Percentiles rank a stretch among this genome's conserved stretches.
These are phyloP conservation scores for Bolboschoenoplectus hybrid DNA, from an alignment of 202 grass and related monocot species.

Conservation along the genomic window DNA sequence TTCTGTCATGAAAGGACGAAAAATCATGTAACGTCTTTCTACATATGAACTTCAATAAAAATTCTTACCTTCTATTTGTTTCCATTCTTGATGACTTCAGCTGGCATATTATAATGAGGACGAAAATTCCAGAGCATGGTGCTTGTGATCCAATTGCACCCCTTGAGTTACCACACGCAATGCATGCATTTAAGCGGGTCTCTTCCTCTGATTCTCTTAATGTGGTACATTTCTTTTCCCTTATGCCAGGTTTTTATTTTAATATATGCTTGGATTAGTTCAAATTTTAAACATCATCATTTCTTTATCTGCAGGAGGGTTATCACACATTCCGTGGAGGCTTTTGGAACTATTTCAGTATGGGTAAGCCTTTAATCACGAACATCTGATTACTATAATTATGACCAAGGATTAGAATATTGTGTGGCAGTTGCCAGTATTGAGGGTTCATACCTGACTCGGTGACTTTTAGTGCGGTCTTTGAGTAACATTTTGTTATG, in stretches of 20 bases:
- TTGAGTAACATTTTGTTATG: neutral
- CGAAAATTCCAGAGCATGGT: constrained; percentile 69
- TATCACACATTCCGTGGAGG: constrained; percentile 85
- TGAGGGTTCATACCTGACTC: neutral
- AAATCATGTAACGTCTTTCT: constrained; percentile 21
- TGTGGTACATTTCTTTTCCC: constrained; percentile 56
- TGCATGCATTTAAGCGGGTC: constrained; percentile 88
- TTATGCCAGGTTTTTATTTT: constrained; percentile 18
- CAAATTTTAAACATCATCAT: constrained; percentile 25
- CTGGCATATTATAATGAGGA: constrained; percentile 96
- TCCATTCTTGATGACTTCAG: constrained; percentile 48
- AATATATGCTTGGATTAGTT: constrained; percentile 34
- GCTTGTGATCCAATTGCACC: constrained; percentile 84
- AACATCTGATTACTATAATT: constrained; percentile 4
- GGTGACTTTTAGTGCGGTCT: neutral
- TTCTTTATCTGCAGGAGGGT: constrained; percentile 68
- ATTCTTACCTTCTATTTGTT: constrained; percentile 28
- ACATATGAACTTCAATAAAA: neutral
- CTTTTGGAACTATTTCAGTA: constrained; percentile 98
- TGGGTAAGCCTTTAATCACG: constrained; percentile 58
- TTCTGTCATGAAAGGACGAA: neutral
- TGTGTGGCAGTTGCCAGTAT: neutral
- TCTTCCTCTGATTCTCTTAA: constrained; percentile 63
- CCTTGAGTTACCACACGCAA: constrained; percentile 79
- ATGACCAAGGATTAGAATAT: neutral